Evolutionary conservation across 306 rosid species (phyloP), one percentile per base, ranked within the genome.

Genomic region (Purshia tridentata): DNA sequence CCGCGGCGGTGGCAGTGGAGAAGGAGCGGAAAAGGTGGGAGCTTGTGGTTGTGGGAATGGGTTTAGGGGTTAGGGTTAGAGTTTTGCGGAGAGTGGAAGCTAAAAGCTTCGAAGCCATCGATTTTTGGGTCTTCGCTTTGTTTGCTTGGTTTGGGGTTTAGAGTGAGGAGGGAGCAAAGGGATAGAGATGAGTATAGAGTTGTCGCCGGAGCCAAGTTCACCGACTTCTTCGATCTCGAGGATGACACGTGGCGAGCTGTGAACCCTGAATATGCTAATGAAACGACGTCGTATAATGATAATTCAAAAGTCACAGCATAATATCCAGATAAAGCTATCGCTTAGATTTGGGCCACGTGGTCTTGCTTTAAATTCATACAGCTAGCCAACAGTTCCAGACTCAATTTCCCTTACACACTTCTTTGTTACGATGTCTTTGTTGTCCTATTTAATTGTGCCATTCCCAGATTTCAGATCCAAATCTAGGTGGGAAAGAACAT

Each of bases 81-180:
- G 70, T 68, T 62, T 76, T 83, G 69, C 89, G 88, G 83, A 89
- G 79, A 55, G 22, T 54, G 58, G 89, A 89, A 69, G 88, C 80
- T 11, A 91, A n/a, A 16, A 80, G 77, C 81, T 79, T 91, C n/a
- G 91, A 79, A 39, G 90, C 84, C 94, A 88, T 91, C 70, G 56
- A 19, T 22, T 9, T 48, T 58, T 8, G 49, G 55, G 44, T 11
- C 20, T 53, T 59, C 2, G 67, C 62, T 13, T 18, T 18, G 55
- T 3, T 3, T 10, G 20, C 35, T 29, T 29, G 13, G 1, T 50
- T 13, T 35, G 39, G 11, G 9, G 29, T 7, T 15, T 12, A 4
- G 69, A 12, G 62, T n/a, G 49, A 80, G 1, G 60, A 69, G 65
- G 82, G 11, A 9, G 62, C 29, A 35, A 46, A 56, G 54, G 37